Base-by-base conservation (phyloP, 2,329 filamentous ascomycete genomes). In the Rhinocladiella mackenziei region DNA sequence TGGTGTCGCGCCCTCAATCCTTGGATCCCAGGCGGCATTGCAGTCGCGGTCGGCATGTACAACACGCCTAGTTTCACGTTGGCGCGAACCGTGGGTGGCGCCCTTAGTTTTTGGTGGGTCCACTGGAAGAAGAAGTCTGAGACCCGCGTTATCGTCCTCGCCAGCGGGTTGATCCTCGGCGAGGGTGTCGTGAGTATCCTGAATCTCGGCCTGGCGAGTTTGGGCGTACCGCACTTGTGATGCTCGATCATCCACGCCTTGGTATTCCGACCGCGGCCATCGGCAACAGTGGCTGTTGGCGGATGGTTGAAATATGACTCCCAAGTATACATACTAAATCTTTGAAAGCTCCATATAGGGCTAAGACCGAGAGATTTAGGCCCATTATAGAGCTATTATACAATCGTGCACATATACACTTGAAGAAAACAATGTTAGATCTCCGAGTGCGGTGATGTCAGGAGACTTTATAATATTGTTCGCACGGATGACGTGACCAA, bases 11-110 rank as follows among this genome's bases (percentile, higher is more conserved):
- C 36, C 9, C 38, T 58, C 18, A 54, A 57, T 31, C 50, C 80
- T 2, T 86, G 80, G 62, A 73, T 98, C 9, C 92, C 92, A 0
- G 91, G 92, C 5, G 92, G 92, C 0, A 96, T 98, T 58, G 91
- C 92, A 2, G 91, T 98, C 14, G 92, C 92, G 28, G 88, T 96
- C 58, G 89, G 92, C 36, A 98, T 98, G 81, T 98, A 97, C 68
- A 98, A 97, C 58, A 88, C 91, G 0, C 92, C 92, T 0, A 94
- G 88, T 0, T 98, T 98, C 62, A 98, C 92, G 0, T 71, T 98
- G 26, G 89, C 92, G 0, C 74, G 92, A 50, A 86, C 88, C 0
- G 79, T 87, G 7, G 92, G 92, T 2, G 92, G 92, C 0, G 52
- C 82, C 31, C 67, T 83, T 40, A 82, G 80, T 52, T 89, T 85